These are phyloP conservation scores for Aspergillus aculeatinus DNA, from an alignment of 2,329 filamentous ascomycete genomes.

Conservation along the genomic window DNA sequence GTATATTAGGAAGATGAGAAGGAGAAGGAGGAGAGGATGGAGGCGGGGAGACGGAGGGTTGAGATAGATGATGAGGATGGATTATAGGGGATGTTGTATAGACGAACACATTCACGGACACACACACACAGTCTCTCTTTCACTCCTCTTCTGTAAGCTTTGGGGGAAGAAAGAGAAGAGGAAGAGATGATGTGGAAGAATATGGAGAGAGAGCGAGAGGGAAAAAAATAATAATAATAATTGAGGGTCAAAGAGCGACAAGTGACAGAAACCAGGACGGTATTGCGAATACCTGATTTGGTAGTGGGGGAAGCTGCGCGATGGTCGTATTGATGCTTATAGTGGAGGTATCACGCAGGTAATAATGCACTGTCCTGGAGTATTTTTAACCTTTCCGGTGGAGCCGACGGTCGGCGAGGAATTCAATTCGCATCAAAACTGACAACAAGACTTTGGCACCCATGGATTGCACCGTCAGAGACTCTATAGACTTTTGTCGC, in stretches of 20 bases:
- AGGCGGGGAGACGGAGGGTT: neutral
- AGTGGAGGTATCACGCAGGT: neutral
- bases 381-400: neutral
- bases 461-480: neutral
- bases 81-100: slow-evolving; percentile 14
- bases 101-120: neutral
- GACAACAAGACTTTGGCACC: neutral
- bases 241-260: neutral
- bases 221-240: neutral
- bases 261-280: neutral
- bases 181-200: neutral
- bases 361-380: neutral
- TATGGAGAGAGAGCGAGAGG: neutral
- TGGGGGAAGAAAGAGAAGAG: neutral
- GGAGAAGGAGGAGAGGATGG: slow-evolving; percentile 1
- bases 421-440: neutral
- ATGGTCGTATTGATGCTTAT: neutral
- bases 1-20: neutral
- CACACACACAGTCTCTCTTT: neutral
- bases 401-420: neutral
- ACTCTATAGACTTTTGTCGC: neutral
- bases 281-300: neutral
- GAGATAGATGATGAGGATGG: neutral
- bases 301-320: neutral
- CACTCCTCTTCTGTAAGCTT: neutral